Percentiles rank a stretch among this genome's conserved stretches.
Evolutionary conservation across 495 filamentous ascomycete species (phyloP).

Genomic region (Hypoxylon rickii): DNA sequence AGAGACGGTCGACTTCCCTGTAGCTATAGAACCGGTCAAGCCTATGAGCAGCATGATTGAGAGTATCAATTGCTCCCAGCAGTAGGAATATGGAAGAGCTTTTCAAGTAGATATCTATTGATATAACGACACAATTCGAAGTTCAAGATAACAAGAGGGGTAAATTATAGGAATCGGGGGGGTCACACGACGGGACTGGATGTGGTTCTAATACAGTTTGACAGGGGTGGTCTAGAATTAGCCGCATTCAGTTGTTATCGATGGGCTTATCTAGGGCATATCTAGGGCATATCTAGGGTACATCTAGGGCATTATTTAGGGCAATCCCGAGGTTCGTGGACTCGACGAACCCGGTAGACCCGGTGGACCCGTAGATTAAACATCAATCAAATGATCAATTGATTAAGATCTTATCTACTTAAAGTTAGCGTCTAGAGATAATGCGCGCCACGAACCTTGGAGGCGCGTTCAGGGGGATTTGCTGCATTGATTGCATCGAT

Average conservation of each 20-base stretch:
- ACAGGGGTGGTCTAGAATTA: constrained; percentile 1
- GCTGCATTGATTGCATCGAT: not conserved
- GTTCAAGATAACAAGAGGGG: not conserved
- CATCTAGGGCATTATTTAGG: not conserved
- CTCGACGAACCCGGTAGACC: too few species aligned
- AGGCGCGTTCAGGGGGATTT: not conserved
- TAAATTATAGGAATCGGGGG: not conserved
- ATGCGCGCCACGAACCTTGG: too few species aligned
- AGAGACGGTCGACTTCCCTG: constrained; percentile 97
- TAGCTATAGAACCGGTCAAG: constrained; percentile 95
- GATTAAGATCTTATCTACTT: too few species aligned
- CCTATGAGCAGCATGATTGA: constrained; percentile 87
- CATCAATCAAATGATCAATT: too few species aligned
- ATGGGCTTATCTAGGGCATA: not conserved
- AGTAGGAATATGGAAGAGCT: not conserved
- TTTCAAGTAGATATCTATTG: not conserved
- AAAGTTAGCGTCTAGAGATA: too few species aligned
- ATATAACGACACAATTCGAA: too few species aligned
- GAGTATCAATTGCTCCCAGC: too few species aligned
- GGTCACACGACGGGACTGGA: not conserved
- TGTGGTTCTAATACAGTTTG: constrained; percentile 15
- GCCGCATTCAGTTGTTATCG: constrained; percentile 15
- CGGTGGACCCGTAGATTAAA: too few species aligned
- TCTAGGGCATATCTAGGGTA: not conserved
- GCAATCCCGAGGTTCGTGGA: not conserved